Base-by-base conservation (phyloP, 257 asterid genomes). In the Penstemon barbatus region DNA sequence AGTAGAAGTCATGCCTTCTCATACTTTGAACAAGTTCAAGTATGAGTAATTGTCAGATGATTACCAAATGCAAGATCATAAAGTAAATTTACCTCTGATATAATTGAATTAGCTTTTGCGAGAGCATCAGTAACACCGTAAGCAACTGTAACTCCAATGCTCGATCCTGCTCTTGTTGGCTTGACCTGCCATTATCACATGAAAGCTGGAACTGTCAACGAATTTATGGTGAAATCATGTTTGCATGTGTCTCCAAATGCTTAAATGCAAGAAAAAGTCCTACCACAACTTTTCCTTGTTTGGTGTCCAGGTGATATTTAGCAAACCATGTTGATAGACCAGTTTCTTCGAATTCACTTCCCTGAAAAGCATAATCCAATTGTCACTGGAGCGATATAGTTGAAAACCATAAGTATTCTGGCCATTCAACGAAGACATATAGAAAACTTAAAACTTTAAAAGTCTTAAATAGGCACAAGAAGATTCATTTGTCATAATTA, bases 91-190 rank as follows among this genome's bases (percentile, higher is more conserved):
- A 85, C 97, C 88, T 88, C 97, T 50, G 95, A 80, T 66, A 90
- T 86, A 69, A 90, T 79, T 58, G 79, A 68, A 60, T 82, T 77
- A 70, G 96, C 97, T 76, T 86, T 90, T 71, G 54, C 13, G n/a
- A 88, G 83, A 76, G 97, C 69, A 77, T 90, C 96, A 57, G 95
- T 43, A 74, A 88, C 88, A 55, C 97, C 97, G 58, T 90, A 88
- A 71, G 96, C 97, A 82, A 90, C 97, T 57, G 85, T 72, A 71
- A 90, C 96, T 74, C 97, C 97, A 38, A 90, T 88, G 77, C 97
- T 90, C 53, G 97, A 90, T 74, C 97, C 97, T 62, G 96, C 96
- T 73, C 87, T 82, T 62, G 96, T 79, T 69, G 97, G 97, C 77
- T 90, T 90, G 66, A 90, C 97, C 97, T 90, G 85, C 58, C 77